Base-by-base conservation (phyloP, 164 flowering plant species). In the Stephania cephalantha region DNA sequence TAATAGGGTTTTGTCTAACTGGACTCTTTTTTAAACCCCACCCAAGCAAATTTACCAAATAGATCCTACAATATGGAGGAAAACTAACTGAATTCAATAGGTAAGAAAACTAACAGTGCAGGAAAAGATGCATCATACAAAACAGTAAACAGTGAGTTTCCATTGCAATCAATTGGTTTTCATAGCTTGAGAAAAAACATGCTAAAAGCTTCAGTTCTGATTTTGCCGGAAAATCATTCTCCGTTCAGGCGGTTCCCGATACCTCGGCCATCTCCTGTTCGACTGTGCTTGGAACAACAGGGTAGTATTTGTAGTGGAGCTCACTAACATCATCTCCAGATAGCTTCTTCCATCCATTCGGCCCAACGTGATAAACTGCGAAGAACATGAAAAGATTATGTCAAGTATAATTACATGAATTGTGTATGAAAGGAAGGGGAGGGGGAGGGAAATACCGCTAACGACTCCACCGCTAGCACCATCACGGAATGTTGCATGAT, bases 401-500 rank as follows among this genome's bases (percentile, higher is more conserved):
- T 18, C 48, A 63, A 77, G 44, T 29, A 61, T 46, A 67, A 53
- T 15, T 30, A 35, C 25, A 22, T 25, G 53, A 13, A 48, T 7
- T 13, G 70, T 46, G 12, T 31, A 9, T 20, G 25, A 61, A 71
- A 53, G 25, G 52, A 77, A 78, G 73, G 78, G 81, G 71, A 75
- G 76, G 75, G 79, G 63, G 68, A 82, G 83, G 77, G 55, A 3
- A 22, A 42, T 86, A 92, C 95, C 95, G 74, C 97, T 92, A 61
- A 90, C 93, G 80, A 91, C 97, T 72, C 99, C 99, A 84, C 99
- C 99, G 85, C 99, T 95, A 61, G 98, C 98, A 75, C 90, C 99
- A 86, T 95, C 98, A 46, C 97, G 86, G 82, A 90, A 95, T n/a
- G 98, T 95, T 11, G 98, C 97, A 82, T 91, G 97, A 82, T 93